A percentile compares a stretch with the other conserved stretches of the same genome.
These are phyloP conservation scores for Vitis rotundifolia DNA, from an alignment of 164 flowering plant genomes.

Conservation along the genomic window DNA sequence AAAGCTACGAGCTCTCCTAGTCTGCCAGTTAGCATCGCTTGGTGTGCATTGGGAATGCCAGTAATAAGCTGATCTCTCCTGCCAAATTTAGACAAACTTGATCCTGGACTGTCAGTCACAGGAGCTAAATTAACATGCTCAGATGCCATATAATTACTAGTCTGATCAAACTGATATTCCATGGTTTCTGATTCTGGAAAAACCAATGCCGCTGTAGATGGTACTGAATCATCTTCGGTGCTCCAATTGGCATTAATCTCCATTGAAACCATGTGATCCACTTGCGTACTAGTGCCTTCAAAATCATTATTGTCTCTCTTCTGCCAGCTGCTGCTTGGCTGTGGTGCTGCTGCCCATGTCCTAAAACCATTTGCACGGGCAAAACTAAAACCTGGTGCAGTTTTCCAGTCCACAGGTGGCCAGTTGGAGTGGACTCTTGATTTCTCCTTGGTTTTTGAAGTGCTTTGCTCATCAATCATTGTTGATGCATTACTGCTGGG, in stretches of 20 bases:
- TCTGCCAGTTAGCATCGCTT: slow-evolving; percentile 62
- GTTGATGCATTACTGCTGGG: slow-evolving; percentile 16
- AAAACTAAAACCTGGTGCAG: slow-evolving; percentile 64
- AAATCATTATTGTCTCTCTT: background rate
- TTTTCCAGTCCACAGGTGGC: slow-evolving; percentile 82
- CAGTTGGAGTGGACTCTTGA: slow-evolving; percentile 40
- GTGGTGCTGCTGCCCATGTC: slow-evolving; percentile 20
- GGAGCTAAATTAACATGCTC: slow-evolving; percentile 25
- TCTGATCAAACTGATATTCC: slow-evolving; percentile 19
- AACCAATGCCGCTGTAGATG: slow-evolving; percentile 6
- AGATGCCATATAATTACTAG: slow-evolving; percentile 9
- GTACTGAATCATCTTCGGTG: slow-evolving; percentile 27
- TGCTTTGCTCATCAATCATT: slow-evolving; percentile 18
- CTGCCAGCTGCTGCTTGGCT: slow-evolving; percentile 13
- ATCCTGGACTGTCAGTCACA: slow-evolving; percentile 5
- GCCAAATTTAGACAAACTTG: slow-evolving; percentile 13
- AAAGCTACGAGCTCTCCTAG: slow-evolving; percentile 73
- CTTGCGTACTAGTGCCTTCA: slow-evolving; percentile 11
- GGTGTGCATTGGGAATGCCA: slow-evolving; percentile 41
- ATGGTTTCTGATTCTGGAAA: slow-evolving; percentile 17
- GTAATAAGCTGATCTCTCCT: slow-evolving; percentile 42
- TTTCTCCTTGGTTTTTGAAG: slow-evolving; percentile 34
- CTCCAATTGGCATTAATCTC: slow-evolving; percentile 29
- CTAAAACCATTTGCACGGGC: slow-evolving; percentile 35
- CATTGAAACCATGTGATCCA: slow-evolving; percentile 12